phyloP scores from a whole-genome alignment of 768 basidiomycete species.

The Podaxis rugospora region DNA sequence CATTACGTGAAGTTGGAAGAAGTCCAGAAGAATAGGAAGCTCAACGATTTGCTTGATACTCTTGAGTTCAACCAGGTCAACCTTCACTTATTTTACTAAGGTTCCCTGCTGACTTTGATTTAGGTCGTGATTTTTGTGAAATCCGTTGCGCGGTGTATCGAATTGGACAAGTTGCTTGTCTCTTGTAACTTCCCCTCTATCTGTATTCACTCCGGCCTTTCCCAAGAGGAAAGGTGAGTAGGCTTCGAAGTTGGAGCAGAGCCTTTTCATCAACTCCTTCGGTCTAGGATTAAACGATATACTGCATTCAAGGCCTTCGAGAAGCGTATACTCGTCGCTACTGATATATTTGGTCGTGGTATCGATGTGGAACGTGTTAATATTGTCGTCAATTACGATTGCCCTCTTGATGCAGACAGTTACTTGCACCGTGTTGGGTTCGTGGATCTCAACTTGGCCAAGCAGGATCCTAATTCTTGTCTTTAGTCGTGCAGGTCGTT shows the following conservation, averaged over 20 bases:
- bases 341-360: conserved; percentile 98
- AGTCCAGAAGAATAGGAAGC: conserved; percentile 90
- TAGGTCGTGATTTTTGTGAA: conserved; percentile 99
- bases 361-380: conserved; percentile 99
- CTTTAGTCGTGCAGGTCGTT: conserved; percentile 90
- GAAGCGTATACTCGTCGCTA: conserved; percentile 97
- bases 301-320: conserved; percentile 99
- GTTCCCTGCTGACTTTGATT: not conserved
- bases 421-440: conserved; percentile 98
- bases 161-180: conserved; percentile 91
- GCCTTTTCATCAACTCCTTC: conserved; percentile 8
- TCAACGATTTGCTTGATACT: conserved; percentile 92
- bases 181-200: conserved; percentile 99
- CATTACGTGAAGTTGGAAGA: conserved; percentile 98
- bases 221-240: conserved; percentile 92
- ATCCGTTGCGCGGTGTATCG: conserved; percentile 93
- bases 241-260: not conserved
- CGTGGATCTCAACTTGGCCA: conserved; percentile 20
- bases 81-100: not conserved
- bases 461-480: not conserved
- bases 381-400: conserved; percentile 99
- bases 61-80: conserved; percentile 97
- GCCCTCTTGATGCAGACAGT: conserved; percentile 94
- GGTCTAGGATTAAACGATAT: conserved; percentile 82
- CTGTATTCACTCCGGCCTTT: conserved; percentile 90